Percentiles rank a stretch among this genome's conserved stretches.
phyloP scores from a whole-genome alignment of 805 yeast genomes.

The Wickerhamomyces silvicola region DNA sequence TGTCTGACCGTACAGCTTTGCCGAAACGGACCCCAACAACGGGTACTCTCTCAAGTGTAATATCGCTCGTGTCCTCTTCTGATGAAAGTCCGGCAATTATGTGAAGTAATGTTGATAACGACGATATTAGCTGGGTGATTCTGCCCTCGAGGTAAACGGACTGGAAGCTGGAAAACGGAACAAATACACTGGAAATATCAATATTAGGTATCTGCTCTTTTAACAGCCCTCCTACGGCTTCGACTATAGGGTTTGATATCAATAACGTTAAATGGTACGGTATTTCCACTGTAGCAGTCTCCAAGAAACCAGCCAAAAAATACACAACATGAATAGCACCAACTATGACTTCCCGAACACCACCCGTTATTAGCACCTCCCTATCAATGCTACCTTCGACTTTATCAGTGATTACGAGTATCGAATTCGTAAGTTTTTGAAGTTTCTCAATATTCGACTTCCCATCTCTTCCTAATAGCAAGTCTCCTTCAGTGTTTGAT shows the following conservation, averaged over 20 bases:
- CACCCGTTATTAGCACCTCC: conserved; percentile 9
- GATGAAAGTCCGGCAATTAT: neutral
- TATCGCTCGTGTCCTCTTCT: neutral
- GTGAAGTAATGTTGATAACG: neutral
- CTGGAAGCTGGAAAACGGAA: conserved; percentile 14
- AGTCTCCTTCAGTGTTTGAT: conserved; percentile 10
- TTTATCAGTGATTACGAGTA: conserved; percentile 4
- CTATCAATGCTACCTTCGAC: conserved; percentile 11
- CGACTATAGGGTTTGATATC: neutral
- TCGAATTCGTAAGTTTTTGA: conserved; percentile 4
- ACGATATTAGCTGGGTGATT: neutral
- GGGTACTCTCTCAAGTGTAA: conserved; percentile 7
- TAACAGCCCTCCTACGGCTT: neutral
- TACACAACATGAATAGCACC: neutral
- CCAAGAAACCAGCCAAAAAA: neutral
- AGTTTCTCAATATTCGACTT: conserved; percentile 2
- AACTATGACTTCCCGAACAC: conserved; percentile 1
- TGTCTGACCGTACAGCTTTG: conserved; percentile 4
- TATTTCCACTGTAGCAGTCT: neutral
- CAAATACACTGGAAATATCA: conserved; percentile 8
- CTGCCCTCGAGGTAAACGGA: conserved; percentile 3
- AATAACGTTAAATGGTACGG: conserved; percentile 1
- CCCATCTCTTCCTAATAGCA: conserved; percentile 5
- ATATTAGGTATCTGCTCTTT: neutral
- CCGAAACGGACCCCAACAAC: conserved; percentile 3